These are phyloP conservation scores for Hippophae rhamnoides DNA, from an alignment of 306 rosid genomes.

Conservation along the genomic window DNA sequence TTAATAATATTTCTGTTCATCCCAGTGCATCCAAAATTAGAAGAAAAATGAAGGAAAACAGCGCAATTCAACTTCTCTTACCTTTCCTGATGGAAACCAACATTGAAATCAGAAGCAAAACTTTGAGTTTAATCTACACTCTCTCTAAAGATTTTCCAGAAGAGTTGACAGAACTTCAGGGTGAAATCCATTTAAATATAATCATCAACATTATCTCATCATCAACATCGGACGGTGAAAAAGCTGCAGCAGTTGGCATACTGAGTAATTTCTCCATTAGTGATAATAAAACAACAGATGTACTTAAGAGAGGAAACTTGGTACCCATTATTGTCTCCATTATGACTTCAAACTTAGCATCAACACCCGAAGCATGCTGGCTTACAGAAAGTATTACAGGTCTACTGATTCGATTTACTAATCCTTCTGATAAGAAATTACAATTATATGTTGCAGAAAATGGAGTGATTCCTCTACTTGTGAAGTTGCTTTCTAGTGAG, in stretches of 20 bases:
- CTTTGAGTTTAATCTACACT: constrained; percentile 49
- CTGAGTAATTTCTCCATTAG: constrained; percentile 57
- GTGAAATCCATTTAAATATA: constrained; percentile 38
- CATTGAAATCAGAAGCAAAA: constrained; percentile 37
- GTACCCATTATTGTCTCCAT: constrained; percentile 49
- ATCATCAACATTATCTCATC: constrained; percentile 45
- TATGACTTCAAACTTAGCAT: constrained; percentile 29
- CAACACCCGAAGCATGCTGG: constrained; percentile 18
- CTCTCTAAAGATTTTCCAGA: constrained; percentile 62
- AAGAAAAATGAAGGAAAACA: constrained; percentile 62
- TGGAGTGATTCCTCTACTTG: constrained; percentile 69
- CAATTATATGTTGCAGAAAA: constrained; percentile 64
- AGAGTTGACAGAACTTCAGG: constrained; percentile 60
- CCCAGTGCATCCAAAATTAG: constrained; percentile 50
- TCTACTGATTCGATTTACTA: constrained; percentile 54
- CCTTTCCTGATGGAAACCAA: constrained; percentile 60
- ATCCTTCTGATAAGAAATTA: constrained; percentile 60
- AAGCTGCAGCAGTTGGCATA: constrained; percentile 58
- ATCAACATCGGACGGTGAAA: constrained; percentile 42
- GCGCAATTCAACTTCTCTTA: constrained; percentile 69
- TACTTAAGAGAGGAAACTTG: constrained; percentile 44
- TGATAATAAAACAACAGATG: constrained; percentile 56
- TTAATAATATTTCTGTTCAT: constrained; percentile 64
- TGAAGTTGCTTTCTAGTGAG: constrained; percentile 53
- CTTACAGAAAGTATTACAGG: constrained; percentile 45